phyloP scores from a whole-genome alignment of 345 rosid genomes.

The Arabidopsis arenosa region DNA sequence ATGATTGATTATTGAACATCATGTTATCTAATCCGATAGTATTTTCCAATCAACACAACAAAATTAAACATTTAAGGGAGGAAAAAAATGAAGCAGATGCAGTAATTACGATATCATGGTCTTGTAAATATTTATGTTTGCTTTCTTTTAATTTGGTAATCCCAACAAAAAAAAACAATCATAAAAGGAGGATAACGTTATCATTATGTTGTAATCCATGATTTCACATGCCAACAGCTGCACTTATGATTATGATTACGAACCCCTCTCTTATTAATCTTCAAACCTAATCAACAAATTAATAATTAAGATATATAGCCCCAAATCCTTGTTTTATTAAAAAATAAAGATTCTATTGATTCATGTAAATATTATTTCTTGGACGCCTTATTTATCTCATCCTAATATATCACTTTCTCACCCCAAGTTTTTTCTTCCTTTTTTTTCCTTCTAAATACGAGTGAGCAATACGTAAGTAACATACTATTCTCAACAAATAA shows the following conservation, averaged over 20 bases:
- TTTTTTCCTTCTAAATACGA: slow-evolving; percentile 8
- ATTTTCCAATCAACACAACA: not conserved
- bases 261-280: slow-evolving; percentile 34
- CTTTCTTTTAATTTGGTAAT: not conserved
- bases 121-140: not conserved
- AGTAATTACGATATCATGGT: slow-evolving; percentile 18
- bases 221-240: slow-evolving; percentile 46
- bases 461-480: not conserved
- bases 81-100: not conserved
- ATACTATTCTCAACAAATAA: too few relatives aligned
- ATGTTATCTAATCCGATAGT: slow-evolving; percentile 6
- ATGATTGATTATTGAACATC: slow-evolving; percentile 34
- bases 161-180: slow-evolving; percentile 25
- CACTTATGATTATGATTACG: slow-evolving; percentile 27
- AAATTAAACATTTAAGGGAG: not conserved
- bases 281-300: slow-evolving; percentile 41
- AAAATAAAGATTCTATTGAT: not conserved
- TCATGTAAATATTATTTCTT: too few relatives aligned
- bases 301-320: not conserved
- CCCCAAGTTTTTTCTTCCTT: not conserved
- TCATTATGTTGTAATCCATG: slow-evolving; percentile 44
- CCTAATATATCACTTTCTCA: not conserved
- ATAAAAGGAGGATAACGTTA: slow-evolving; percentile 36
- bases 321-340: not conserved
- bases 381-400: slow-evolving; percentile 22